Base-by-base conservation (phyloP, 2,329 filamentous ascomycete species). In the Meredithiella fracta region DNA sequence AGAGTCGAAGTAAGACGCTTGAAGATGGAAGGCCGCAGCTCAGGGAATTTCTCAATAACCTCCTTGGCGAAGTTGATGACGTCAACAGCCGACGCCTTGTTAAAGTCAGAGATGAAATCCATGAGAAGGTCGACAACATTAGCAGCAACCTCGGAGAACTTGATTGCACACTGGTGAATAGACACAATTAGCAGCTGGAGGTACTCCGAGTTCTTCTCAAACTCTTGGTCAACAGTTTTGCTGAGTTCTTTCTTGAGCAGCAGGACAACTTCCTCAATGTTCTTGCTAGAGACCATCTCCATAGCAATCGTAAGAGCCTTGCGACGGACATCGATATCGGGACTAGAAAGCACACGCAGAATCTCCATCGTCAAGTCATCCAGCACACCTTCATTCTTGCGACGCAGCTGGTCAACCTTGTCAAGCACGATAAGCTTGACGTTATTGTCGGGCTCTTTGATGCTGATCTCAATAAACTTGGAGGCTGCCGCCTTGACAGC, bases 21-120 rank as follows among this genome's bases (percentile, higher is more conserved):
- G 5, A 97, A 84, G 62, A 98, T 97, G 0, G 86, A 85, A 34
- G 83, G 80, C 59, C 92, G 83, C 58, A 98, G 77, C 63, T 86
- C 82, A 6, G 92, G 92, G 73, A 97, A 98, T 65, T 94, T 95
- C 71, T 98, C 92, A 5, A 97, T 91, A 2, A 98, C 92, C 68
- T 98, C 92, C 71, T 98, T 98, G 61, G 98, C 90, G 66, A 98
- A 98, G 56, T 88, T 90, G 65, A 98, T 97, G 55, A 98, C 91
- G 68, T 98, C 92, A 29, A 98, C 87, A 1, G 92, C 92, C 1
- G 91, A 95, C 47, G 86, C 85, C 65, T 94, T 96, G 74, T 94
- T 97, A 68, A 97, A 96, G 68, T 98, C 92, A 53, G 86, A 88
- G 65, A 98, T 96, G 67, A 97, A 97, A 69, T 98, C 92, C 92